These are phyloP conservation scores for Saturnispora mendoncae DNA, from an alignment of 805 yeast species.

Conservation along the genomic window DNA sequence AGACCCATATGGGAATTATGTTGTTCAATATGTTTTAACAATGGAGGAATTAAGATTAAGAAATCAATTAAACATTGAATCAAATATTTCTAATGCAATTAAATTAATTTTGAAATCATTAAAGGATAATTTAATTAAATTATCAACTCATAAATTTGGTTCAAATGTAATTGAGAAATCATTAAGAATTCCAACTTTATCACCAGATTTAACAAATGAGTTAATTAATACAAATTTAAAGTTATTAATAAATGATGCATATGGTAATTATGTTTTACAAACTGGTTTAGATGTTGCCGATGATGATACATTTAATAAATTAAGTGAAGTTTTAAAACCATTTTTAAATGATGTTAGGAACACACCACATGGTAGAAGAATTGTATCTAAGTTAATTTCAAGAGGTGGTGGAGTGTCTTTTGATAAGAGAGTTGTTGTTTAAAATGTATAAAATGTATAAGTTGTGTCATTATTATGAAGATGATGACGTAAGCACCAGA, in stretches of 20 bases:
- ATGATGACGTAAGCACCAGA: too few species aligned
- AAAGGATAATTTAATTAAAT: conserved; percentile 24
- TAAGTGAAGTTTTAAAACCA: conserved; percentile 59
- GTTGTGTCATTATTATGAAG: too few species aligned
- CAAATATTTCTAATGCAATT: conserved; percentile 26
- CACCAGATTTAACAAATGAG: conserved; percentile 36
- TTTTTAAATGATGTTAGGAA: conserved; percentile 69
- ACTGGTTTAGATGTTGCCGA: conserved; percentile 50
- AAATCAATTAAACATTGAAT: conserved; percentile 18
- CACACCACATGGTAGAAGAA: conserved; percentile 95
- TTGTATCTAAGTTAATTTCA: conserved; percentile 50
- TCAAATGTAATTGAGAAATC: conserved; percentile 53
- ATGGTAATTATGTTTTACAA: conserved; percentile 52
- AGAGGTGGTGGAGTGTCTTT: conserved; percentile 30
- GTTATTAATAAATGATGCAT: conserved; percentile 46
- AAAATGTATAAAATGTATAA: too few species aligned
- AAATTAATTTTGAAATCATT: conserved; percentile 26
- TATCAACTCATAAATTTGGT: conserved; percentile 54
- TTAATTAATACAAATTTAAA: conserved; percentile 33
- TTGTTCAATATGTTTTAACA: conserved; percentile 78
- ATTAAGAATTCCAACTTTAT: conserved; percentile 38
- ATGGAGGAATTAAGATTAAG: conserved; percentile 30
- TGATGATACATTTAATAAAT: conserved; percentile 40
- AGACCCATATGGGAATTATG: conserved; percentile 96
- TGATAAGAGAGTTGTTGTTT: conserved; percentile 79